phyloP scores from a whole-genome alignment of 495 filamentous ascomycete species.

The Penicillium goetzii region DNA sequence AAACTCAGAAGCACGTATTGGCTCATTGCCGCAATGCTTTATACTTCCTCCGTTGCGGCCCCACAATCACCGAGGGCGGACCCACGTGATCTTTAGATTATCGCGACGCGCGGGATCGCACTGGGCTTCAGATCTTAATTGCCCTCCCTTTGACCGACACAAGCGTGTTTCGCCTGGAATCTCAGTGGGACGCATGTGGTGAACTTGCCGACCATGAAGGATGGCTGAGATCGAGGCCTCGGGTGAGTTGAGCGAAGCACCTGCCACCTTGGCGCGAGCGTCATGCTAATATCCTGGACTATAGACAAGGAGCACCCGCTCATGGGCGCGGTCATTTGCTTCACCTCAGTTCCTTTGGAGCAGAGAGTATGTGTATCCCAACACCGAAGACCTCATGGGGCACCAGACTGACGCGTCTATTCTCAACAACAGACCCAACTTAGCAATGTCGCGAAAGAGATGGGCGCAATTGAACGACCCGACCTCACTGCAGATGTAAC shows the following conservation, averaged over 20 bases:
- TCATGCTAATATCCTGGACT: conserved; percentile 15
- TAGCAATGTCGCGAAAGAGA: conserved; percentile 68
- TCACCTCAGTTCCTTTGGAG: conserved; percentile 83
- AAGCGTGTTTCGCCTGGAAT: neutral
- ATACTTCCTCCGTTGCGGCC: neutral
- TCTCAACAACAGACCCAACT: conserved; percentile 63
- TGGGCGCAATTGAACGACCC: conserved; percentile 83
- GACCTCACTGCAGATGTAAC: conserved; percentile 97
- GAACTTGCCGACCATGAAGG: conserved; percentile 43
- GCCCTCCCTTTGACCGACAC: neutral
- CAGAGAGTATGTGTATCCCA: conserved; percentile 63
- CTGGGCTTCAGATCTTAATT: conserved; percentile 8
- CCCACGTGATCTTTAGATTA: conserved; percentile 28
- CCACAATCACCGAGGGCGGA: neutral
- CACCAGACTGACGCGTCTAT: conserved; percentile 19
- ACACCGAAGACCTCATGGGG: neutral
- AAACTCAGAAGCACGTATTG: neutral
- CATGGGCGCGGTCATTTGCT: conserved; percentile 82
- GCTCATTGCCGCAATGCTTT: neutral
- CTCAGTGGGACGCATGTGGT: neutral
- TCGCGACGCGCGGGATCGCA: conserved; percentile 26
- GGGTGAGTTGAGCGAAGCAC: conserved; percentile 32
- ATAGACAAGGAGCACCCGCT: conserved; percentile 68
- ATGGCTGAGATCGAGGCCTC: conserved; percentile 45
- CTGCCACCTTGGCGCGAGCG: neutral